phyloP scores from a whole-genome alignment of 2,329 filamentous ascomycete species.

The Sarocladium oryzae region DNA sequence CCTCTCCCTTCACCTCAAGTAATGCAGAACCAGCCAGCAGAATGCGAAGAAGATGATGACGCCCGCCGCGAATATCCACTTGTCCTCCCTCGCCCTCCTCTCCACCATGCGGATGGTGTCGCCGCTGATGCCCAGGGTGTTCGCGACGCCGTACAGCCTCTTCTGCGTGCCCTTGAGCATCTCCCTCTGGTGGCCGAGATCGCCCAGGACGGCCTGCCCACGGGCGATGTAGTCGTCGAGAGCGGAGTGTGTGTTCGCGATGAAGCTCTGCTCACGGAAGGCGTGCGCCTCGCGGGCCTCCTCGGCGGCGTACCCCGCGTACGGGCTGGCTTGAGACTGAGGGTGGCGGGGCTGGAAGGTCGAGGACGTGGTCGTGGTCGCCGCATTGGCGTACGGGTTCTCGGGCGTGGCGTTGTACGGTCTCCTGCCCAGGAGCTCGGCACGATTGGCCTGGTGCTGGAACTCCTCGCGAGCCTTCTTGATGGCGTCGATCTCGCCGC shows the following conservation, averaged over 20 bases:
- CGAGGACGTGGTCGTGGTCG: constrained; percentile 20
- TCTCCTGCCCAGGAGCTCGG: constrained; percentile 77
- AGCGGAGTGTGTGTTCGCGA: constrained; percentile 71
- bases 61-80: constrained; percentile 93
- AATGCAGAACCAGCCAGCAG: constrained; percentile 87
- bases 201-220: constrained; percentile 81
- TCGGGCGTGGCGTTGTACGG: constrained; percentile 78
- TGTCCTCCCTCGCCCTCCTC: constrained; percentile 84
- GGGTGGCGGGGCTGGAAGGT: constrained; percentile 37
- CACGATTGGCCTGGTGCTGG: constrained; percentile 58
- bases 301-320: constrained; percentile 43
- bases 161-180: constrained; percentile 94
- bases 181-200: constrained; percentile 83
- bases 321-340: constrained; percentile 13
- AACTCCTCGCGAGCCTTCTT: constrained; percentile 73
- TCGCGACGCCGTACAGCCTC: constrained; percentile 84
- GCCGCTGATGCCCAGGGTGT: constrained; percentile 86
- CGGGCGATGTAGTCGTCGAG: constrained; percentile 92
- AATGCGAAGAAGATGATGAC: constrained; percentile 84
- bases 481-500: constrained; percentile 68
- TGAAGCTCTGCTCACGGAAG: constrained; percentile 83
- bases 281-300: constrained; percentile 73
- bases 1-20: constrained; percentile 44
- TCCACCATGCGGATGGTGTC: constrained; percentile 98
- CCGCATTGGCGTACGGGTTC: constrained; percentile 40